phyloP scores from a whole-genome alignment of 495 filamentous ascomycete genomes.

The Neurospora sp. region DNA sequence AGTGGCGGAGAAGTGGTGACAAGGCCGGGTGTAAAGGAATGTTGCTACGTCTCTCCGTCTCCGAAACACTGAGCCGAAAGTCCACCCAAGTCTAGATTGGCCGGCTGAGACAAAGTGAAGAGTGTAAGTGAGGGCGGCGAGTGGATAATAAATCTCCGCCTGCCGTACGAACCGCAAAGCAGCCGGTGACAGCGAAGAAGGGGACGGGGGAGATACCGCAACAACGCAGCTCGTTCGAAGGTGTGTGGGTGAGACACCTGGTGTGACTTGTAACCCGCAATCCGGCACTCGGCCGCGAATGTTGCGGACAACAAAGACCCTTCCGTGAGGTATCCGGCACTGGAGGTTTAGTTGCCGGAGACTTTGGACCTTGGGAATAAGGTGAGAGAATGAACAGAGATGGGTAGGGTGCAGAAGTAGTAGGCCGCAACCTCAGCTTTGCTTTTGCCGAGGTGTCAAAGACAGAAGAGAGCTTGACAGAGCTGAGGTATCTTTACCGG shows the following conservation, averaged over 20 bases:
- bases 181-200: neutral
- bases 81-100: neutral
- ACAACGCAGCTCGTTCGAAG: neutral
- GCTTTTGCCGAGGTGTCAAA: neutral
- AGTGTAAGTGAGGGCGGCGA: neutral
- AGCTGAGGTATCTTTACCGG: neutral
- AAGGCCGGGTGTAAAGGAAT: neutral
- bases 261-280: neutral
- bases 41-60: neutral
- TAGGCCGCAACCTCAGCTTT: neutral
- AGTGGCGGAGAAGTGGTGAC: neutral
- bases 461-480: neutral
- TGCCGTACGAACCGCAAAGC: neutral
- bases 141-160: constrained; percentile 3
- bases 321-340: neutral
- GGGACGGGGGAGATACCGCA: neutral
- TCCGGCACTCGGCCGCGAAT: neutral
- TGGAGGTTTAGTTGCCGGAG: neutral
- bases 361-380: neutral
- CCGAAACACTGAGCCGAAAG: neutral
- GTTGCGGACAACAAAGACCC: neutral
- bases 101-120: neutral
- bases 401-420: neutral
- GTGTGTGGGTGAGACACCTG: neutral
- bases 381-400: neutral